Percentiles rank a stretch among this genome's conserved stretches.
These are phyloP conservation scores for Sextonia rubra DNA, from an alignment of 164 flowering plant species.

Conservation along the genomic window DNA sequence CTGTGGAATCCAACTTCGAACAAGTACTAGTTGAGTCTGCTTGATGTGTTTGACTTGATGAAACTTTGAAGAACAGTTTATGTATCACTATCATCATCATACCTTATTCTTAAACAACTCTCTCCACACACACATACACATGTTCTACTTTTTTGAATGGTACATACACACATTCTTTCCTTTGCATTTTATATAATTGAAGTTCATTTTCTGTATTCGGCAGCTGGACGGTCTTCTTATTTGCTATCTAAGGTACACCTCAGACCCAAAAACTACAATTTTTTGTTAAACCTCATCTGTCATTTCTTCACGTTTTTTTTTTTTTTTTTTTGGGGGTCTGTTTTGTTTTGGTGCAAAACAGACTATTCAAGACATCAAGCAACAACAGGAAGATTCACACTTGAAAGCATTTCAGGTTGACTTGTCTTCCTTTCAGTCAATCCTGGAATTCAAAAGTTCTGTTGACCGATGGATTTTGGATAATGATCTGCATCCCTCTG, in stretches of 20 bases:
- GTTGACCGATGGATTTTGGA: constrained; percentile 68
- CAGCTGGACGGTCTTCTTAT: constrained; percentile 68
- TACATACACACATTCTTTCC: too few relatives aligned
- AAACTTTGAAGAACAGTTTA: too few relatives aligned
- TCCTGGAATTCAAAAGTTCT: constrained; percentile 49
- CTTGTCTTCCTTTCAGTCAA: constrained; percentile 63
- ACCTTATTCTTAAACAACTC: too few relatives aligned
- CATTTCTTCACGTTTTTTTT: background rate
- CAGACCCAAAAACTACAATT: background rate
- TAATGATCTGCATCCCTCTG: constrained; percentile 59
- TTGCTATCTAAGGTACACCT: constrained; percentile 47
- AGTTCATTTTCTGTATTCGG: constrained; percentile 22
- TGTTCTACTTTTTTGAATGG: too few relatives aligned
- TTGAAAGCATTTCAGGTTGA: constrained; percentile 73
- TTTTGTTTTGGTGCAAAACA: constrained; percentile 23
- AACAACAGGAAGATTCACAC: constrained; percentile 40
- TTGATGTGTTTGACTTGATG: background rate
- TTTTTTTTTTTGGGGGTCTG: background rate
- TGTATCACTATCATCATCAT: too few relatives aligned
- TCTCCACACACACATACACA: too few relatives aligned
- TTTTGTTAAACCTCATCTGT: too few relatives aligned
- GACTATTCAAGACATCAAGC: constrained; percentile 52
- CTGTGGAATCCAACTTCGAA: too few relatives aligned
- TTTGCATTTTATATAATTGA: background rate
- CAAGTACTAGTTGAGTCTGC: background rate